These are phyloP conservation scores for Simplicillium sp. DNA, from an alignment of 2,329 filamentous ascomycete genomes.

Conservation along the genomic window DNA sequence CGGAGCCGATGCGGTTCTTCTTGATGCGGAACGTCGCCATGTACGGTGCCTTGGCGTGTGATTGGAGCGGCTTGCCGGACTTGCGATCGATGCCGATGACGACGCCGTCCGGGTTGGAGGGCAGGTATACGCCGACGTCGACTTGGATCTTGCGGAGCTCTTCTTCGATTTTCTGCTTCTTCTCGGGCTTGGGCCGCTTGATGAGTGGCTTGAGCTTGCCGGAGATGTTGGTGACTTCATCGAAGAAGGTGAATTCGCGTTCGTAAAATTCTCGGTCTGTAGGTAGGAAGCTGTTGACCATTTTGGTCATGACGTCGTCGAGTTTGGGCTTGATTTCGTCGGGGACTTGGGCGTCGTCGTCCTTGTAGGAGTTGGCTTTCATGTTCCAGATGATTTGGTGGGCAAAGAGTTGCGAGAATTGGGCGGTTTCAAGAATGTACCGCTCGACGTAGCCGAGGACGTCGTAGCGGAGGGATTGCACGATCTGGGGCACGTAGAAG, in stretches of 20 bases:
- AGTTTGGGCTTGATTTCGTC: slow-evolving; percentile 90
- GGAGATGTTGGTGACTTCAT: slow-evolving; percentile 90
- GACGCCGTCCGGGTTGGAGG: slow-evolving; percentile 91
- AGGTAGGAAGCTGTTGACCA: slow-evolving; percentile 72
- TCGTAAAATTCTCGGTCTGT: slow-evolving; percentile 83
- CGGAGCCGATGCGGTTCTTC: slow-evolving; percentile 55
- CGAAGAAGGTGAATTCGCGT: slow-evolving; percentile 95
- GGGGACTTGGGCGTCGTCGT: slow-evolving; percentile 83
- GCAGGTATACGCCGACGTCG: slow-evolving; percentile 92
- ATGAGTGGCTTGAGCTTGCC: slow-evolving; percentile 93
- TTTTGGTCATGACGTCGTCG: slow-evolving; percentile 76
- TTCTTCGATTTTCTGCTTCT: slow-evolving; percentile 98
- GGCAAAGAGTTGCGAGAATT: slow-evolving; percentile 95
- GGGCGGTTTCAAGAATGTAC: slow-evolving; percentile 93
- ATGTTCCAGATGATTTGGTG: slow-evolving; percentile 99
- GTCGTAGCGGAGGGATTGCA: slow-evolving; percentile 91
- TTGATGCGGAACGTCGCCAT: slow-evolving; percentile 98
- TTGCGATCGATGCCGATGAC: slow-evolving; percentile 98
- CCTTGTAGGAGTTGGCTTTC: slow-evolving; percentile 98
- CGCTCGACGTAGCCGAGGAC: slow-evolving; percentile 87
- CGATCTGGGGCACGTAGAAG: slow-evolving; percentile 97
- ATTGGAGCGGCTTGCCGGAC: slow-evolving; percentile 93
- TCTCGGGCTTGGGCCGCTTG: slow-evolving; percentile 85
- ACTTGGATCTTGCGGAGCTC: slow-evolving; percentile 96
- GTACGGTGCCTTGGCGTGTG: slow-evolving; percentile 95